Percentiles rank a stretch among this genome's conserved stretches.
Conservation (phyloP, 768 basidiomycete genomes). For the Hygrocybe punicea region DNA sequence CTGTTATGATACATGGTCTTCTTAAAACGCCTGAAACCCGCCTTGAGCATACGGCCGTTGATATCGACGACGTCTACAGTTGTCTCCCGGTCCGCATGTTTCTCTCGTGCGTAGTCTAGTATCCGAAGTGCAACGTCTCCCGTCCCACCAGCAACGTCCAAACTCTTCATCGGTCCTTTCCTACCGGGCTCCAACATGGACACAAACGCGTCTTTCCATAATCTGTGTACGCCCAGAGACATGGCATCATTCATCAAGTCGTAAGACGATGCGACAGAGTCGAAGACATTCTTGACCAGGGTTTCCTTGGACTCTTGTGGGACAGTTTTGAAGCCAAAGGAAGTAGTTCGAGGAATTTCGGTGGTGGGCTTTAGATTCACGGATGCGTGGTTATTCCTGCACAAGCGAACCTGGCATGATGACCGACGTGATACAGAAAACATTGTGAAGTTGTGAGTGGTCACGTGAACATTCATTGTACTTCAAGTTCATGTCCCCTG, state of each 20-base stretch:
- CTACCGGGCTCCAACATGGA: slow-evolving; percentile 70
- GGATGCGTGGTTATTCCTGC: slow-evolving; percentile 25
- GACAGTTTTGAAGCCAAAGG: slow-evolving; percentile 92
- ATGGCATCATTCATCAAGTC: slow-evolving; percentile 99
- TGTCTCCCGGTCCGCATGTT: slow-evolving; percentile 86
- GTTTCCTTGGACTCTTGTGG: slow-evolving; percentile 84
- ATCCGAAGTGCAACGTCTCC: slow-evolving; percentile 96
- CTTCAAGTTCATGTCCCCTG: slow-evolving; percentile 8
- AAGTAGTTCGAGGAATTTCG: slow-evolving; percentile 51
- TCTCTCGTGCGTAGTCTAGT: slow-evolving; percentile 84
- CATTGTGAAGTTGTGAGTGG: neutral
- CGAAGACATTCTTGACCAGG: slow-evolving; percentile 90
- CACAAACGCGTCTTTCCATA: slow-evolving; percentile 96
- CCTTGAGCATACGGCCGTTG: slow-evolving; percentile 92
- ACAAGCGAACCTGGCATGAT: slow-evolving; percentile 1
- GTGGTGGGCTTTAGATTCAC: slow-evolving; percentile 10
- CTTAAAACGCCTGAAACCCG: slow-evolving; percentile 86
- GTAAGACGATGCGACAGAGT: slow-evolving; percentile 92
- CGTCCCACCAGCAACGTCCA: slow-evolving; percentile 97
- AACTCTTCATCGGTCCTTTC: slow-evolving; percentile 70
- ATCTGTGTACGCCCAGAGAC: slow-evolving; percentile 89
- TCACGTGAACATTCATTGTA: neutral
- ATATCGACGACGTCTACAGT: slow-evolving; percentile 90
- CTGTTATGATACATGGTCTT: slow-evolving; percentile 99
- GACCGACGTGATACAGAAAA: neutral